Base-by-base conservation (phyloP, 2,329 filamentous ascomycete species). In the Cryphonectria nitschkei region DNA sequence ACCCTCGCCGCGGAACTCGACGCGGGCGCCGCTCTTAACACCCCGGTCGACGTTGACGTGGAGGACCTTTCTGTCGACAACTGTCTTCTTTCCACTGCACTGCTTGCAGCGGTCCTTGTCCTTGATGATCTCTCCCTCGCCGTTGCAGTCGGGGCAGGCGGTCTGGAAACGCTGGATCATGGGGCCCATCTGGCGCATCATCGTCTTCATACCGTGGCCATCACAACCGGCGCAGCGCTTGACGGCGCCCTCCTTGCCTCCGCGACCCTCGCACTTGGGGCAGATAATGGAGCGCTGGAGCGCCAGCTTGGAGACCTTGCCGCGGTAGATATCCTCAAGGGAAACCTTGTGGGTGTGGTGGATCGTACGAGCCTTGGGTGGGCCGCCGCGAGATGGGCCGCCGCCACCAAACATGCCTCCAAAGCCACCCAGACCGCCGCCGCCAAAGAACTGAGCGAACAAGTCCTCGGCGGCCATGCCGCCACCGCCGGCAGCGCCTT, bases 141-240 rank as follows among this genome's bases (percentile, higher is more conserved):
- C 97, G 77, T 96, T 95, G 82, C 96, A 99, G 84, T 99, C 97
- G 39, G 95, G 93, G 88, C 96, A 99, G 77, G 98, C 95, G 41
- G 95, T 98, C 87, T 99, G 96, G 90, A 99, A 99, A 71, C 96
- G 93, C 85, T 99, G 97, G 77, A 99, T 98, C 96, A 99, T 99
- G 72, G 96, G 96, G 67, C 96, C 96, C 95, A 99, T 98, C 84
- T 99, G 96, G 80, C 97, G 93, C 96, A 99, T 98, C 95, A 99
- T 98, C 56, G 93, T 98, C 92, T 98, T 98, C 93, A 98, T 97
- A 83, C 96, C 96, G 74, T 92, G 90, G 75, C 96, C 96, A 78
- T 97, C 94, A 82, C 96, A 99, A 79, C 94, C 93, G 56, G 89
- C 80, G 83, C 96, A 99, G 78, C 92, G 93, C 85, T 95, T 95